phyloP scores from a whole-genome alignment of 163 green algal genomes.

The Picocystis sp. region DNA sequence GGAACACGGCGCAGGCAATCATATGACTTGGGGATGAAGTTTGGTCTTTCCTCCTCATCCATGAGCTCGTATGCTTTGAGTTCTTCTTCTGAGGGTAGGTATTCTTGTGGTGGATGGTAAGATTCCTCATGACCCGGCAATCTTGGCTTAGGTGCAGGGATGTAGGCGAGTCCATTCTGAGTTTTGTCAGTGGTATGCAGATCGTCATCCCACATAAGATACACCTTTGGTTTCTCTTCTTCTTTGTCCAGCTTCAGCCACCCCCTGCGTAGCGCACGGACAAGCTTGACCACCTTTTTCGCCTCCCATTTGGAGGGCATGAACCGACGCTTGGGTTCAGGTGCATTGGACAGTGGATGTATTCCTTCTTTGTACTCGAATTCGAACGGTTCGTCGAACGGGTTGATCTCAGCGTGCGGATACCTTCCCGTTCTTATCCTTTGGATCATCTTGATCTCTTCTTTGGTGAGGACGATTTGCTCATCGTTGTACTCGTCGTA shows the following conservation, averaged over 20 bases:
- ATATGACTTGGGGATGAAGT: slow-evolving; percentile 49
- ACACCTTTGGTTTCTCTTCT: slow-evolving; percentile 26
- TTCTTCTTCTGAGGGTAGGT: slow-evolving; percentile 82
- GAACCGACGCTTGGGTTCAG: slow-evolving; percentile 91
- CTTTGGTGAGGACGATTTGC: slow-evolving; percentile 62
- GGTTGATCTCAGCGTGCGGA: slow-evolving; percentile 29
- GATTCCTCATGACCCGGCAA: slow-evolving; percentile 81
- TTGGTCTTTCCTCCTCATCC: slow-evolving; percentile 55
- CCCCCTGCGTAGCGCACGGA: slow-evolving; percentile 77
- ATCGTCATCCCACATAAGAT: slow-evolving; percentile 89
- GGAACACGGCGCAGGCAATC: slow-evolving; percentile 55
- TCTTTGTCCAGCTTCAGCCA: slow-evolving; percentile 41
- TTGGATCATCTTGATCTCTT: slow-evolving; percentile 83
- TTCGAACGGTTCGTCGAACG: slow-evolving; percentile 65
- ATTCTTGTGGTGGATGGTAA: slow-evolving; percentile 91
- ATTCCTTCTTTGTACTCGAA: slow-evolving; percentile 55
- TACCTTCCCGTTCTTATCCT: slow-evolving; percentile 44
- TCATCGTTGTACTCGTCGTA: slow-evolving; percentile 97
- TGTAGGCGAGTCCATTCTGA: slow-evolving; percentile 62
- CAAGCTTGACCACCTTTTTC: slow-evolving; percentile 81
- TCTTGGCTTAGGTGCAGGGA: slow-evolving; percentile 68
- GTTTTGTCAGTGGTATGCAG: slow-evolving; percentile 39
- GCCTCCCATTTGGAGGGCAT: slow-evolving; percentile 91
- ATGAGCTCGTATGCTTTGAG: slow-evolving; percentile 32
- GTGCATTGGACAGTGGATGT: slow-evolving; percentile 55